Evolutionary conservation across 768 basidiomycete species (phyloP).

Genomic region (Saitozyma sp.): DNA sequence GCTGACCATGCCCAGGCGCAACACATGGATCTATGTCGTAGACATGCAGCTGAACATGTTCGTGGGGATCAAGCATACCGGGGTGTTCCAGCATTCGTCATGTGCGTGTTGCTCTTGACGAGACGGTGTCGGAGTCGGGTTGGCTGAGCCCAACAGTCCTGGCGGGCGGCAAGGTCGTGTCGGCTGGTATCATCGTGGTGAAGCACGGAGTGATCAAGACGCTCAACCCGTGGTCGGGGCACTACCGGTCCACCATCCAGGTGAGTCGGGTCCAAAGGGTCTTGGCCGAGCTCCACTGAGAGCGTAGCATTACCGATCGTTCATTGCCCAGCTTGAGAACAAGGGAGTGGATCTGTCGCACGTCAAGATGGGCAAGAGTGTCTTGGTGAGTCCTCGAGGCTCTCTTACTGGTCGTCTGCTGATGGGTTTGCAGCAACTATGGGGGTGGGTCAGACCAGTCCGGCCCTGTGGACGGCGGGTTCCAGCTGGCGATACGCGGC

Average conservation of each 20-base stretch:
- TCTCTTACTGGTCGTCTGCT: background rate
- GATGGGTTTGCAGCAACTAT: slow-evolving; percentile 3
- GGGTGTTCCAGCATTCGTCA: slow-evolving; percentile 68
- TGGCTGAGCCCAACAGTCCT: slow-evolving; percentile 25
- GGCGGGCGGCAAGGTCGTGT: slow-evolving; percentile 60
- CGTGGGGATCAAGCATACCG: slow-evolving; percentile 67
- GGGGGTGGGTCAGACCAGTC: background rate
- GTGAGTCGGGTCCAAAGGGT: slow-evolving; percentile 45
- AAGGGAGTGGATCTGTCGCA: slow-evolving; percentile 64
- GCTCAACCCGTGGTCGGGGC: slow-evolving; percentile 67
- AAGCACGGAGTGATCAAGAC: slow-evolving; percentile 64
- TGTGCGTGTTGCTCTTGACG: slow-evolving; percentile 39
- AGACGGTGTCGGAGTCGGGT: background rate
- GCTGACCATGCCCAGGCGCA: slow-evolving; percentile 51
- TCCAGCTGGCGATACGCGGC: background rate
- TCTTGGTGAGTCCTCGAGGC: slow-evolving; percentile 50
- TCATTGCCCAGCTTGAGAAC: slow-evolving; percentile 60
- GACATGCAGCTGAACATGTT: slow-evolving; percentile 63
- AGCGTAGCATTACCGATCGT: slow-evolving; percentile 62
- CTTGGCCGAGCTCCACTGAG: background rate
- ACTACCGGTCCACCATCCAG: slow-evolving; percentile 65
- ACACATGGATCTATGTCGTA: slow-evolving; percentile 71
- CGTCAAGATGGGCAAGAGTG: slow-evolving; percentile 65
- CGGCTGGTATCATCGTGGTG: slow-evolving; percentile 67
- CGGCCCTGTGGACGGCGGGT: too few species aligned